These are phyloP conservation scores for Inosperma sp. DNA, from an alignment of 768 basidiomycete species.

Conservation along the genomic window DNA sequence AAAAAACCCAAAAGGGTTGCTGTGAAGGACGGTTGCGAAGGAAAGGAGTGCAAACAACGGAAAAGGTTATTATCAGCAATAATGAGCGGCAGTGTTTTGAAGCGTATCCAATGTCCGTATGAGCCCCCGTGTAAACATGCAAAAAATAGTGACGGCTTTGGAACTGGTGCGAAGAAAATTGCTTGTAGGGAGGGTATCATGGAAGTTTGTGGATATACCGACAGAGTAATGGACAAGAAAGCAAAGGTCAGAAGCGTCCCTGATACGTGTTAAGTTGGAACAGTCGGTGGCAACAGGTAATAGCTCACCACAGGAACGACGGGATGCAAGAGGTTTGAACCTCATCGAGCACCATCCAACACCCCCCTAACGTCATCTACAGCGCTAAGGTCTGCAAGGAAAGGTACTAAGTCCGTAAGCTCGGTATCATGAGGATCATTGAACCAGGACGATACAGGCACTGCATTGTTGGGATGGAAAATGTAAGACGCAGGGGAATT, in stretches of 20 bases:
- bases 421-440: slow-evolving; percentile 99
- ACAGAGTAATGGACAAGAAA: neutral
- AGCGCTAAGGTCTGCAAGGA: slow-evolving; percentile 79
- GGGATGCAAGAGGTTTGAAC: slow-evolving; percentile 1
- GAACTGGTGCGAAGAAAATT: slow-evolving; percentile 4
- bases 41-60: neutral
- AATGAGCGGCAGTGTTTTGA: slow-evolving; percentile 1
- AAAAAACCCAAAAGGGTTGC: neutral
- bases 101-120: neutral
- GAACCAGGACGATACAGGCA: slow-evolving; percentile 99
- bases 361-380: slow-evolving; percentile 92
- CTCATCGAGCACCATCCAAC: slow-evolving; percentile 75
- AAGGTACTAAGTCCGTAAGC: slow-evolving; percentile 91
- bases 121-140: slow-evolving; percentile 1
- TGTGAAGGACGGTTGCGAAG: neutral
- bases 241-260: neutral
- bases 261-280: neutral
- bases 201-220: slow-evolving; percentile 1
- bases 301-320: neutral
- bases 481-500: slow-evolving; percentile 99
- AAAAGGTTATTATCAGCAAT: neutral
- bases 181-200: slow-evolving; percentile 9
- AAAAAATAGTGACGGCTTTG: slow-evolving; percentile 1
- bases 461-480: slow-evolving; percentile 98
- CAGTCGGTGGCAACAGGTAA: neutral